Conservation (phyloP, 1,139 yeast species). For the Diutina catenulata region DNA sequence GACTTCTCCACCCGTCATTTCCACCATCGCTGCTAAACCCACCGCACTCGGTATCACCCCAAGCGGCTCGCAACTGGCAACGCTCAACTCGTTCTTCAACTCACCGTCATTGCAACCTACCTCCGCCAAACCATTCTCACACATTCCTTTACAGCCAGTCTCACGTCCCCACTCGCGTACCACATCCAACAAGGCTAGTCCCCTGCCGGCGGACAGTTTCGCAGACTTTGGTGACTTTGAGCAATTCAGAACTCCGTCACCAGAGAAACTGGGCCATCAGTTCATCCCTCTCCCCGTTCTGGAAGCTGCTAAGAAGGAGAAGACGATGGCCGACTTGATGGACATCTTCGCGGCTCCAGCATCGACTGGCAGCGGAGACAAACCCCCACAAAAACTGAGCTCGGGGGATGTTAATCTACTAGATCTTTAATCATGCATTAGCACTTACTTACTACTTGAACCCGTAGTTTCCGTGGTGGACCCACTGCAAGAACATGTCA, state of each 20-base stretch:
- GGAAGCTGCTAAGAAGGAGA: not conserved
- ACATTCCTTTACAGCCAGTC: not conserved
- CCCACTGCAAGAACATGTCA: not conserved
- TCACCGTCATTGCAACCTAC: not conserved
- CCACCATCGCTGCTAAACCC: not conserved
- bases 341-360: not conserved
- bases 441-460: too few species aligned
- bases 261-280: not conserved
- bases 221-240: not conserved
- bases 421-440: not conserved
- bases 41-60: too few species aligned
- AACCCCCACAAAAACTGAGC: not conserved
- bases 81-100: not conserved
- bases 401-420: too few species aligned
- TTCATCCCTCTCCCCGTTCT: conserved; percentile 1
- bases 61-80: too few species aligned
- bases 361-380: not conserved
- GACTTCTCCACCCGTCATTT: not conserved
- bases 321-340: conserved; percentile 2
- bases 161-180: not conserved
- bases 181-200: too few species aligned
- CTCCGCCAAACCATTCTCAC: not conserved
- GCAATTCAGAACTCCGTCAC: not conserved
- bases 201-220: not conserved
- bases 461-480: too few species aligned